Evolutionary conservation across 192 early-diverging fungal species (phyloP), one percentile per base, ranked within the genome.

Genomic region (Spizellomyces punctatus): DNA sequence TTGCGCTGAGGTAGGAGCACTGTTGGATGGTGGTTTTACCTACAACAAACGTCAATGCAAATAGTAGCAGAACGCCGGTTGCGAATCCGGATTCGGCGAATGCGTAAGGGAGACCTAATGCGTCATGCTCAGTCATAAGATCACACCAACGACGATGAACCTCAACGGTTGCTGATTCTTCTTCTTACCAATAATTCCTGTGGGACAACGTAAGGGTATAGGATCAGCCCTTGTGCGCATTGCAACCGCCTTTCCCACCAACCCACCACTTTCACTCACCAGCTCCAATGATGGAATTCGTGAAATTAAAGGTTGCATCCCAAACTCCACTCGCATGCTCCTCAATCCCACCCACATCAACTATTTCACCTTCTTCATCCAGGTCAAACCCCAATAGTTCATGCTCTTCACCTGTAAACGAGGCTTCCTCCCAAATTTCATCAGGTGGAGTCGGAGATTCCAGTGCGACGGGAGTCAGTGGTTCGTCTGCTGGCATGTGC

Each of bases 241-340:
- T 36, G 3, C 27, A 36, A 36, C 27, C 27, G 3, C 27, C 27
- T 36, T 36, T 36, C 27, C 27, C 27, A 36, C 27, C 27, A 36
- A 36, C 0, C 27, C 27, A 36, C 3, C 27, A 36, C 27, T 36
- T 36, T 36, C 27, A 36, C 52, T 84, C 86, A 77, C 95, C 95
- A 17, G 95, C 95, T 9, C 95, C 95, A 68, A 97, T 90, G 45
- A 97, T 97, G 50, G 92, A 92, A 76, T 97, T 97, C 41, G 94
- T 92, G 82, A 97, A 91, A 69, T 95, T 95, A 72, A 95, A 89
- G 8, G 80, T 68, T 16, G 80, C 76, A 49, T 81, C 73, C 67
- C 55, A 73, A 10, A 81, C 64, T 6, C 64, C 63, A 6, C 75
- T 75, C 19, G 57, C 62, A 7, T 56, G 46, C 54, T 22, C 22